These are phyloP conservation scores for Pelargonium australe DNA, from an alignment of 441 rosid genomes.

Conservation along the genomic window DNA sequence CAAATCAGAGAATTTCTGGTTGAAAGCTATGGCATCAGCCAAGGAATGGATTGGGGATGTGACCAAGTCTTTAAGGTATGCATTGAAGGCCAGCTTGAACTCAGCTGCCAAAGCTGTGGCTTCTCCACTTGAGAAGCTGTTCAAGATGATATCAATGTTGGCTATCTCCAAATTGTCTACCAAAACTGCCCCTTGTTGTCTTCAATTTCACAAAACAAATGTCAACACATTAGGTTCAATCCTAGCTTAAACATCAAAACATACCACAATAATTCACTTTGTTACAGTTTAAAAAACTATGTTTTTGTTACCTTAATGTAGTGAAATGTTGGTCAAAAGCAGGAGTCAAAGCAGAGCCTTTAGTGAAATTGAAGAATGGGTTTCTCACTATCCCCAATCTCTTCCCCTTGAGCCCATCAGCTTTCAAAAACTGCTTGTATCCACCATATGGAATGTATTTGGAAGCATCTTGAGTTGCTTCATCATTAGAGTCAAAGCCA, in stretches of 20 bases:
- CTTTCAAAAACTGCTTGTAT: constrained; percentile 43
- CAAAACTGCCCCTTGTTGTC: constrained; percentile 46
- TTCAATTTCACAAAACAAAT: constrained; percentile 8
- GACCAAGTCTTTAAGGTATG: constrained; percentile 41
- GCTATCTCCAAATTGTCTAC: constrained; percentile 40
- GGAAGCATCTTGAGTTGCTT: constrained; percentile 36
- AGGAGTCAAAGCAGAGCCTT: not conserved
- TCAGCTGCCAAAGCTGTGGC: constrained; percentile 37
- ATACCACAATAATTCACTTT: not conserved
- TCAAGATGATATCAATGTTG: constrained; percentile 26
- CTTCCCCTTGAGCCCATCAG: constrained; percentile 43
- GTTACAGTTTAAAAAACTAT: too few species aligned
- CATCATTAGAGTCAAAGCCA: constrained; percentile 47
- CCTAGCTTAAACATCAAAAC: not conserved
- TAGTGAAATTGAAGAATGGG: constrained; percentile 23
- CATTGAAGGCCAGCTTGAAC: constrained; percentile 51
- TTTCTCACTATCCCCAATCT: constrained; percentile 41
- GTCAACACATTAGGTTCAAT: not conserved
- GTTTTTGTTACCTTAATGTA: constrained; percentile 37
- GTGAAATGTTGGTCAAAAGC: constrained; percentile 36
- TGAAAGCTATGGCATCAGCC: constrained; percentile 58
- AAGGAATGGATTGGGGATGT: constrained; percentile 53
- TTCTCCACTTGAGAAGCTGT: constrained; percentile 35
- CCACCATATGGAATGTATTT: constrained; percentile 50
- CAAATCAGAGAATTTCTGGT: constrained; percentile 39